phyloP scores from a whole-genome alignment of 805 yeast species.

The Candida taoyuanica region DNA sequence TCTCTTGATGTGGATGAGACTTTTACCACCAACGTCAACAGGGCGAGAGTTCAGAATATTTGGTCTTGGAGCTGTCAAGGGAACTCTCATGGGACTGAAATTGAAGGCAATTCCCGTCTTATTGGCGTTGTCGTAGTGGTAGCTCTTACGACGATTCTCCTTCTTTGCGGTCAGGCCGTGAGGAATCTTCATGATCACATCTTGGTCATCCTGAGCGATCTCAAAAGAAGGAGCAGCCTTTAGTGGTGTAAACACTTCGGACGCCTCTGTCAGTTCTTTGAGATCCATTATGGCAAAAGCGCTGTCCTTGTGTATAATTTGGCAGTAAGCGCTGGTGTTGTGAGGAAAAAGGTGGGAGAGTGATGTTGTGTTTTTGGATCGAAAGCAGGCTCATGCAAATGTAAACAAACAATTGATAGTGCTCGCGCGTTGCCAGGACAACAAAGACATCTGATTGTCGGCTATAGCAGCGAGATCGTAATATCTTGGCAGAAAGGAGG shows the following conservation, averaged over 20 bases:
- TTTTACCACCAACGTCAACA: conserved; percentile 3
- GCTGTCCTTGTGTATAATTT: neutral
- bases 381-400: conserved; percentile 5
- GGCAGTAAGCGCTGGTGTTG: neutral
- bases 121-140: conserved; percentile 9
- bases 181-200: conserved; percentile 32
- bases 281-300: conserved; percentile 8
- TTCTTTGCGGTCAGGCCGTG: conserved; percentile 39
- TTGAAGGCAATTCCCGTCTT: conserved; percentile 1
- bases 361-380: neutral
- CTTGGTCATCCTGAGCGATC: conserved; percentile 19
- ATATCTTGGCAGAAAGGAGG: too few relatives aligned
- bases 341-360: neutral
- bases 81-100: conserved; percentile 23
- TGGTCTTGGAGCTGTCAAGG: conserved; percentile 31
- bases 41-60: conserved; percentile 26
- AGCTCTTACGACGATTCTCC: conserved; percentile 27
- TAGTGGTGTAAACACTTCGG: conserved; percentile 24
- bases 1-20: conserved; percentile 21
- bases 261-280: conserved; percentile 12
- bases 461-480: too few relatives aligned
- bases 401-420: conserved; percentile 11
- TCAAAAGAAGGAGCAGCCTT: conserved; percentile 15
- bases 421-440: conserved; percentile 7
- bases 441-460: too few relatives aligned